Conservation (phyloP, 2,329 filamentous ascomycete genomes). For the Alternaria longipes region DNA sequence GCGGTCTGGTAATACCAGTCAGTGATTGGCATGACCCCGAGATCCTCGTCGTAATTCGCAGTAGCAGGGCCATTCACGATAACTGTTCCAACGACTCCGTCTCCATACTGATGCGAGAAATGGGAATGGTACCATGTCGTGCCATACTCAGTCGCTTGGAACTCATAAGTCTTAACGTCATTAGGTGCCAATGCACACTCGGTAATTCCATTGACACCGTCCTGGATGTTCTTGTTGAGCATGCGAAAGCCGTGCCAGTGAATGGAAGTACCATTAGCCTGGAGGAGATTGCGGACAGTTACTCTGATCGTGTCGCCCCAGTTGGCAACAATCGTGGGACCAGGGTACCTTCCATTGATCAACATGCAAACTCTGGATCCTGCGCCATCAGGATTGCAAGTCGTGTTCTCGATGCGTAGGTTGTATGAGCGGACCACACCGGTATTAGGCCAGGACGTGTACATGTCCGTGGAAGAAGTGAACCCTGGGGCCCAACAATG, state of each 20-base stretch:
- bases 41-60: slow-evolving; percentile 42
- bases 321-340: slow-evolving; percentile 66
- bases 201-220: slow-evolving; percentile 61
- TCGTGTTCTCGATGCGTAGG: slow-evolving; percentile 52
- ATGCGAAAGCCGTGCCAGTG: slow-evolving; percentile 71
- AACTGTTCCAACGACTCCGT: slow-evolving; percentile 51
- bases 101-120: slow-evolving; percentile 55
- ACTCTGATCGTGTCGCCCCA: slow-evolving; percentile 45
- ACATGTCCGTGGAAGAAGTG: slow-evolving; percentile 53
- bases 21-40: slow-evolving; percentile 33
- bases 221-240: slow-evolving; percentile 62
- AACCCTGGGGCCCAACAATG: slow-evolving; percentile 54
- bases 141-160: slow-evolving; percentile 43
- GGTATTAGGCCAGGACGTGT: slow-evolving; percentile 51
- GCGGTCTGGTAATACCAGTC: slow-evolving; percentile 57
- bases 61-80: slow-evolving; percentile 43
- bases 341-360: slow-evolving; percentile 65
- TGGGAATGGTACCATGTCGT: slow-evolving; percentile 54
- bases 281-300: slow-evolving; percentile 63
- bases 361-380: slow-evolving; percentile 48
- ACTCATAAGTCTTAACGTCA: slow-evolving; percentile 40
- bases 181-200: slow-evolving; percentile 62
- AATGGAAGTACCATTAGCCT: slow-evolving; percentile 68
- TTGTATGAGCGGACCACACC: slow-evolving; percentile 47
- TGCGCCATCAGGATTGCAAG: slow-evolving; percentile 53